These are phyloP conservation scores for Kuraishia molischiana DNA, from an alignment of 805 yeast genomes.

Conservation along the genomic window DNA sequence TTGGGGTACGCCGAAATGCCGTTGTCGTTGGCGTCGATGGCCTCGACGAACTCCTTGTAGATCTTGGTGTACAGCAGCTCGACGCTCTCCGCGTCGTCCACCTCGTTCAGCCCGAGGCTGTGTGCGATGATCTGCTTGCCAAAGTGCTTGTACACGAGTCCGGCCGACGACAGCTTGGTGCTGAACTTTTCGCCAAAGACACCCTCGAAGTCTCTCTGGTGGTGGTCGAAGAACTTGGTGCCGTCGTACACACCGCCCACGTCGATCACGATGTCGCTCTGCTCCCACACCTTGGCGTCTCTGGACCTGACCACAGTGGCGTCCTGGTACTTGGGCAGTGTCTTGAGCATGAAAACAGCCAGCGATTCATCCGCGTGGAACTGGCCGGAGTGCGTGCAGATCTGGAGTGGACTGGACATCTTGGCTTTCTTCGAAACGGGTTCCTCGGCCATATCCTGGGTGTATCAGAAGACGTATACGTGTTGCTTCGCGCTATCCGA, in stretches of 20 bases:
- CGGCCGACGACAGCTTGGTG: slow-evolving; percentile 90
- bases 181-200: slow-evolving; percentile 52
- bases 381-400: slow-evolving; percentile 88
- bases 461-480: too few relatives aligned
- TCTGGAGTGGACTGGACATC: slow-evolving; percentile 28
- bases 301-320: slow-evolving; percentile 77
- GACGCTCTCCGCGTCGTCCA: slow-evolving; percentile 29
- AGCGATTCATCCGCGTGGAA: slow-evolving; percentile 97
- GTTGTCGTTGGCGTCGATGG: slow-evolving; percentile 93
- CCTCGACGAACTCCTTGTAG: slow-evolving; percentile 82
- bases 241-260: slow-evolving; percentile 90
- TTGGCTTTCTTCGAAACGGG: slow-evolving; percentile 18
- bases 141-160: slow-evolving; percentile 80
- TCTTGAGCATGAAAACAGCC: slow-evolving; percentile 78
- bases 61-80: slow-evolving; percentile 63
- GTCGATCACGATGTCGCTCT: slow-evolving; percentile 87
- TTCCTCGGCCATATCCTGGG: background rate
- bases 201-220: slow-evolving; percentile 83
- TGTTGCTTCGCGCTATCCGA: too few relatives aligned
- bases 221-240: slow-evolving; percentile 85
- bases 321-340: slow-evolving; percentile 56
- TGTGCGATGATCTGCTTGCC: slow-evolving; percentile 62
- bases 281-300: slow-evolving; percentile 73
- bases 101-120: slow-evolving; percentile 30
- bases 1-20: slow-evolving; percentile 69